These are phyloP conservation scores for Umbelopsis sp. DNA, from an alignment of 192 early-diverging fungal genomes.

Conservation along the genomic window DNA sequence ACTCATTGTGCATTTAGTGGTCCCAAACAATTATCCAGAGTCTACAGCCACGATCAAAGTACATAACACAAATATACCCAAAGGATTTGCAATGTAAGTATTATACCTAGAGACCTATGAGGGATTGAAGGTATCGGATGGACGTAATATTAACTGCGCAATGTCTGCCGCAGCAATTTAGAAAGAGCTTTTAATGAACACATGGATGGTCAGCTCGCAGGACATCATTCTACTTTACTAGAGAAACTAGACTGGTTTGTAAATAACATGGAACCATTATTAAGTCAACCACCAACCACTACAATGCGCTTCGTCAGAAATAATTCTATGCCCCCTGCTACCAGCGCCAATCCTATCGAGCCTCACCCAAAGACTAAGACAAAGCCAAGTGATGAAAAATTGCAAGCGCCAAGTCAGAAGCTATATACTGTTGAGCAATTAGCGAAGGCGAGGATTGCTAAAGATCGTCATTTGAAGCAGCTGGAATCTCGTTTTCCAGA, in stretches of 20 bases:
- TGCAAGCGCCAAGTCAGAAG: background rate
- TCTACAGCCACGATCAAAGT: background rate
- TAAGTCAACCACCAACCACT: background rate
- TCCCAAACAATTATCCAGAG: constrained; percentile 7
- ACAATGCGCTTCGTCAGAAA: constrained; percentile 2
- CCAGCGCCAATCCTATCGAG: background rate
- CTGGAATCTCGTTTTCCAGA: constrained; percentile 17
- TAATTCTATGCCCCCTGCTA: background rate
- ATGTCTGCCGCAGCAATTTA: constrained; percentile 10
- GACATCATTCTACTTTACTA: background rate
- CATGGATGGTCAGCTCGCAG: background rate
- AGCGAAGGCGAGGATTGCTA: background rate
- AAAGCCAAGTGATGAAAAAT: background rate
- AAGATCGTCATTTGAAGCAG: constrained; percentile 4
- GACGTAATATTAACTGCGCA: background rate
- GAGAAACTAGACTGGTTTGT: background rate
- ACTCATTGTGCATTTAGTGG: background rate
- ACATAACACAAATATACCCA: constrained; percentile 6
- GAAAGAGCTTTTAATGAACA: constrained; percentile 11
- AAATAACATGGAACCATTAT: background rate
- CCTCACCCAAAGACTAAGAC: background rate
- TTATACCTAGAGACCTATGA: too few relatives aligned
- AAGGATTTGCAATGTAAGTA: constrained; percentile 16
- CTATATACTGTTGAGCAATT: background rate
- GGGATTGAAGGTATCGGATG: too few relatives aligned